Percentiles rank a stretch among this genome's conserved stretches.
phyloP scores from a whole-genome alignment of 306 rosid genomes.

The Mimosa bimucronata region DNA sequence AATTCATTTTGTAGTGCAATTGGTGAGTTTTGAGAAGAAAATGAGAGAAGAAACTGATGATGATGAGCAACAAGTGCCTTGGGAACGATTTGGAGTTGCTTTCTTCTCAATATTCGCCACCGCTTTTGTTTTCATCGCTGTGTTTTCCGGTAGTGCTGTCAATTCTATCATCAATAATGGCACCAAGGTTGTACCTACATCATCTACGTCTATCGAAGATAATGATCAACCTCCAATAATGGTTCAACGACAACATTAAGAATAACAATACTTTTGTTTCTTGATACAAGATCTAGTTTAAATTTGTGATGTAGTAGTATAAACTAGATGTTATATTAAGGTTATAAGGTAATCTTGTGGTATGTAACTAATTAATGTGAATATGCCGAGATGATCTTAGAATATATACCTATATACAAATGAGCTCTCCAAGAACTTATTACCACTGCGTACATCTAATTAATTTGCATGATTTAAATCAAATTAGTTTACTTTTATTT shows the following conservation, averaged over 20 bases:
- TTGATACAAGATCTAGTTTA: no score
- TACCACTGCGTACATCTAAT: no score
- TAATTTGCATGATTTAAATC: no score
- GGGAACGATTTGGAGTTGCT: slow-evolving; percentile 45
- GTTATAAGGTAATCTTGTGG: background rate
- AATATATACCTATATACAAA: no score
- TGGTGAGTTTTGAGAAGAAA: background rate
- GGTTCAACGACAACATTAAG: background rate
- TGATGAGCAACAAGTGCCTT: slow-evolving; percentile 33
- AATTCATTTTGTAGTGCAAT: slow-evolving; percentile 38
- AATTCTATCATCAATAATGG: slow-evolving; percentile 15
- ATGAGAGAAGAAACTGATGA: background rate
- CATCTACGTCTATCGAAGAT: background rate
- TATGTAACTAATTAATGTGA: background rate
- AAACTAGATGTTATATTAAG: no score
- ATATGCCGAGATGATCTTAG: background rate
- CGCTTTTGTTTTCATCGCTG: slow-evolving; percentile 43
- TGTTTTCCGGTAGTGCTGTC: slow-evolving; percentile 38
- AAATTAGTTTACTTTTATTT: no score
- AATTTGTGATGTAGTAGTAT: no score
- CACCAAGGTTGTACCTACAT: slow-evolving; percentile 47
- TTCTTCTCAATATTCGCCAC: slow-evolving; percentile 40
- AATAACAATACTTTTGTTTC: background rate
- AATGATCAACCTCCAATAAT: background rate
- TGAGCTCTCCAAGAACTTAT: no score